Evolutionary conservation across 2,329 filamentous ascomycete species (phyloP).

Genomic region (Aspergillus pseudoviridinutans): DNA sequence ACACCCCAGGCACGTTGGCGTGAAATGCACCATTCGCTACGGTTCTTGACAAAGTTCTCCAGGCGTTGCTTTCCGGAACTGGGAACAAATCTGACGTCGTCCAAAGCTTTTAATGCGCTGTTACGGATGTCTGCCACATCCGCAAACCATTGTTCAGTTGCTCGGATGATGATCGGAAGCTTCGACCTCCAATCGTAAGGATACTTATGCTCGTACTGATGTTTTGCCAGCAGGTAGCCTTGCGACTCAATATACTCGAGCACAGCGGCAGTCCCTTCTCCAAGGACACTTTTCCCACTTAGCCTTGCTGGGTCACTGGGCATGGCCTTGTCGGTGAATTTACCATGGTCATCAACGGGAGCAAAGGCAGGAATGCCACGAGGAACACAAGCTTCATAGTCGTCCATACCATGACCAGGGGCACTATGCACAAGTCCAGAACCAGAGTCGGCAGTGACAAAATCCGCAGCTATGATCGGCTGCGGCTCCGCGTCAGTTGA

Average conservation of each 20-base stretch:
- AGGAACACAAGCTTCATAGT: conserved; percentile 76
- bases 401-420: conserved; percentile 93
- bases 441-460: conserved; percentile 86
- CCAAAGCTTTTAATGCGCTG: conserved; percentile 65
- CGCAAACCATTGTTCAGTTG: conserved; percentile 97
- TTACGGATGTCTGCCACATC: conserved; percentile 81
- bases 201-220: conserved; percentile 83
- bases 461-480: conserved; percentile 76
- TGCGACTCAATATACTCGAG: conserved; percentile 63
- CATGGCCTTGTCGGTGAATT: conserved; percentile 75
- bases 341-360: conserved; percentile 76
- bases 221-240: conserved; percentile 60
- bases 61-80: conserved; percentile 68
- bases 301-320: conserved; percentile 65
- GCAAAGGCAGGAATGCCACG: conserved; percentile 71
- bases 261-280: conserved; percentile 65
- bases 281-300: conserved; percentile 68
- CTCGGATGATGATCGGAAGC: conserved; percentile 80
- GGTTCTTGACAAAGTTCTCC: conserved; percentile 78
- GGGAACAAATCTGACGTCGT: conserved; percentile 74
- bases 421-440: conserved; percentile 93
- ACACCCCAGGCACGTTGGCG: conserved; percentile 95
- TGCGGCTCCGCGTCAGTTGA: conserved; percentile 55
- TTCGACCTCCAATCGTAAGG: conserved; percentile 98
- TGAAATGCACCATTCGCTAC: conserved; percentile 97